phyloP scores from a whole-genome alignment of 2,329 filamentous ascomycete genomes.

The Penicillium thymicola region DNA sequence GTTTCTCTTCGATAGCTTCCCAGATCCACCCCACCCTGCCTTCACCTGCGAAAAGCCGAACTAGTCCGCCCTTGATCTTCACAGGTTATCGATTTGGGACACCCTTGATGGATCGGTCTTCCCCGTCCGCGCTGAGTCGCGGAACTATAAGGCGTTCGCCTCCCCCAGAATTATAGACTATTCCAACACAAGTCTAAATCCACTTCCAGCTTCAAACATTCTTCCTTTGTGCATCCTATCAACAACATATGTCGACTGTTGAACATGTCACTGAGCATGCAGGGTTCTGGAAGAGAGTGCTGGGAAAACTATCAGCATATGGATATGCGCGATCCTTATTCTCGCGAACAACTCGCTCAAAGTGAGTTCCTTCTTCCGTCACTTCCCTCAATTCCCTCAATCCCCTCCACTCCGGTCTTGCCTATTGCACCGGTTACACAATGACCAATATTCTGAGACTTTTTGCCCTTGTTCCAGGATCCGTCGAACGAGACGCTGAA shows the following conservation, averaged over 20 bases:
- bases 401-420: background rate
- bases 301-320: conserved; percentile 31
- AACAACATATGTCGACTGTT: conserved; percentile 22
- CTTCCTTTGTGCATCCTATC: background rate
- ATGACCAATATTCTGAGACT: conserved; percentile 63
- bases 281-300: conserved; percentile 30
- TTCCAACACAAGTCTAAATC: conserved; percentile 1
- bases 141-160: conserved; percentile 18
- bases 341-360: conserved; percentile 23
- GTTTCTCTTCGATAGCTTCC: conserved; percentile 18
- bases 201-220: background rate
- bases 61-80: conserved; percentile 29
- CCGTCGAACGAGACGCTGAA: conserved; percentile 30
- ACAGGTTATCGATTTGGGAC: conserved; percentile 19
- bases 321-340: conserved; percentile 28
- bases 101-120: conserved; percentile 20
- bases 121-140: conserved; percentile 7
- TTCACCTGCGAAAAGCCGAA: conserved; percentile 15
- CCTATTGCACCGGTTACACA: conserved; percentile 38
- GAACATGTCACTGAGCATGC: conserved; percentile 31
- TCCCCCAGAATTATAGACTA: conserved; percentile 7
- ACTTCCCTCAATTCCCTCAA: too few relatives aligned
- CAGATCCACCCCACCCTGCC: conserved; percentile 18
- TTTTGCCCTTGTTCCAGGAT: conserved; percentile 20
- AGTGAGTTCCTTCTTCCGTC: conserved; percentile 23